Conservation (phyloP, 2,329 filamentous ascomycete species). For the Penicillium sp. region DNA sequence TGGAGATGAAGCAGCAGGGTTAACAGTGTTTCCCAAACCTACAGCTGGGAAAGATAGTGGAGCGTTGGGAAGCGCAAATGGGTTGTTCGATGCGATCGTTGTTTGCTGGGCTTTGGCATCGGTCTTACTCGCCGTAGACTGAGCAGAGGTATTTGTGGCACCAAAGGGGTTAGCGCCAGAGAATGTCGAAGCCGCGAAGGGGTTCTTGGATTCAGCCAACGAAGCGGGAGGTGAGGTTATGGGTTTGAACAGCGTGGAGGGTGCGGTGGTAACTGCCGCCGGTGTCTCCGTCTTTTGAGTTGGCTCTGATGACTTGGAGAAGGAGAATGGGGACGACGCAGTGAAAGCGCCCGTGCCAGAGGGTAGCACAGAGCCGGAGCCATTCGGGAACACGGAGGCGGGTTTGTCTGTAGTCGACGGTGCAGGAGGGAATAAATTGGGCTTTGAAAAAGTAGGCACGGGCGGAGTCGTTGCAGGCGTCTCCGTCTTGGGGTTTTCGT, state of each 20-base stretch:
- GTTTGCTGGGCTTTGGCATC: neutral
- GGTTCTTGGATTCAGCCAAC: neutral
- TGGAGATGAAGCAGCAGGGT: neutral
- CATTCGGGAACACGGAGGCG: neutral
- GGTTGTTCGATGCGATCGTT: neutral
- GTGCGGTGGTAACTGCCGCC: neutral
- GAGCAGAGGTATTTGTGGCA: neutral
- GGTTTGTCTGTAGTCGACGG: neutral
- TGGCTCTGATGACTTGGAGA: conserved; percentile 2
- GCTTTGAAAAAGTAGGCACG: neutral
- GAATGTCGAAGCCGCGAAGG: neutral
- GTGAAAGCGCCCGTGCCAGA: neutral
- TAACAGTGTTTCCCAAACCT: neutral
- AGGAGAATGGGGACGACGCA: conserved; percentile 1
- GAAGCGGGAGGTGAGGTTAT: neutral
- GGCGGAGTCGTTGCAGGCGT: neutral
- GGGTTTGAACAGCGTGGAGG: neutral
- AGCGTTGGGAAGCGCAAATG: neutral
- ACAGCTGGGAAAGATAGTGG: neutral
- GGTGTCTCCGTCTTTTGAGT: neutral
- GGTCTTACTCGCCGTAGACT: neutral
- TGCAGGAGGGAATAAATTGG: neutral
- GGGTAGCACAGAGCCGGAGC: too few species aligned
- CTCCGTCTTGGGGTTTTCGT: neutral
- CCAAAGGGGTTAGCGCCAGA: neutral